These are phyloP conservation scores for Coccomyxa sp. DNA, from an alignment of 139 green algal genomes.

Conservation along the genomic window DNA sequence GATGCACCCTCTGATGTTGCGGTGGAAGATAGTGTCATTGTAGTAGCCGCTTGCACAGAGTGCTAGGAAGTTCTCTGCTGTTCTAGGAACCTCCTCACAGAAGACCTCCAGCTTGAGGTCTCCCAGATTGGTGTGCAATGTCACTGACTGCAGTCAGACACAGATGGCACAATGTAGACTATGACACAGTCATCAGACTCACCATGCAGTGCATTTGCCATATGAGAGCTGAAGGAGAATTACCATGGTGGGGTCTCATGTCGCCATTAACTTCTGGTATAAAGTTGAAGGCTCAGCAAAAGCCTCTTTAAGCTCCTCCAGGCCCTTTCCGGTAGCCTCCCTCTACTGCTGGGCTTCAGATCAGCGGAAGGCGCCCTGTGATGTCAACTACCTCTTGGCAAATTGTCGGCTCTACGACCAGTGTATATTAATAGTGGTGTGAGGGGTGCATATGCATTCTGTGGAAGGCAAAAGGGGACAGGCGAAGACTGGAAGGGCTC, in stretches of 20 bases:
- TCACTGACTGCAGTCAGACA: constrained; percentile 74
- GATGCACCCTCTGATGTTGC: constrained; percentile 83
- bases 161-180: neutral
- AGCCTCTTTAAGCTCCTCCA: neutral
- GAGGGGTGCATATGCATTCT: too few species aligned
- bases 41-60: constrained; percentile 91
- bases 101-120: constrained; percentile 96
- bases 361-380: too few species aligned
- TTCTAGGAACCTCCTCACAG: constrained; percentile 80
- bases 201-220: neutral
- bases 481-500: too few species aligned
- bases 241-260: too few species aligned
- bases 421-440: too few species aligned
- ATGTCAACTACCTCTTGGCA: too few species aligned
- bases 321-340: too few species aligned
- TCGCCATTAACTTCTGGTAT: too few species aligned
- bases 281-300: neutral
- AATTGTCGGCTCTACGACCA: too few species aligned
- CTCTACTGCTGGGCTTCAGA: too few species aligned
- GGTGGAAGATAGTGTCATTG: constrained; percentile 87
- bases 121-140: constrained; percentile 93
- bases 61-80: constrained; percentile 93
- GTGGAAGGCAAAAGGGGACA: too few species aligned
- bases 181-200: neutral
- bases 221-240: neutral